Conservation (phyloP, 2,329 filamentous ascomycete genomes). For the Colletotrichum sp. region DNA sequence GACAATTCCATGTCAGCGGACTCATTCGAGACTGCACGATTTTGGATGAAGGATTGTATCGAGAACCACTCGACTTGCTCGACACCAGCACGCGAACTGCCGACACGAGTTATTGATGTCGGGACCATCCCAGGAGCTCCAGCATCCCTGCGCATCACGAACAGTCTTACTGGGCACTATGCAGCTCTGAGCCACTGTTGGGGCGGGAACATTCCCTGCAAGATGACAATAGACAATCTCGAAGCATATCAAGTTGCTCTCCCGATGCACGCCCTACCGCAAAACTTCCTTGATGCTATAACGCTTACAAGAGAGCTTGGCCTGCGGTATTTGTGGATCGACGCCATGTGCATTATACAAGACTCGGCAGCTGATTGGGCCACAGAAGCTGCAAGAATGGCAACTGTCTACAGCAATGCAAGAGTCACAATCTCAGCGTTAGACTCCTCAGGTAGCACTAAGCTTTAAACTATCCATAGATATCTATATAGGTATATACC, state of each 20-base stretch:
- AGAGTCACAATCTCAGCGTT: slow-evolving; percentile 12
- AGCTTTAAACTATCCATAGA: not conserved
- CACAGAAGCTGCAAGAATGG: slow-evolving; percentile 21
- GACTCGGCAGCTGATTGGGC: slow-evolving; percentile 22
- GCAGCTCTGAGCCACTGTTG: not conserved
- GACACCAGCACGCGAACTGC: not conserved
- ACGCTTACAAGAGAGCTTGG: slow-evolving; percentile 25
- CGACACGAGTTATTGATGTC: not conserved
- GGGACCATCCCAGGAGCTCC: accelerated
- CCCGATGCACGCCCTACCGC: not conserved
- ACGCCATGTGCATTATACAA: slow-evolving; percentile 37
- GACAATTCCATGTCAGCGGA: not conserved
- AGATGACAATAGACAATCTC: not conserved
- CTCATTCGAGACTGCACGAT: not conserved
- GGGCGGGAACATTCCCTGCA: not conserved
- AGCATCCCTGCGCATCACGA: not conserved
- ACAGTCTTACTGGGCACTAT: accelerated
- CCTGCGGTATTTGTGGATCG: slow-evolving; percentile 35
- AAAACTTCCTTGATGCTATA: slow-evolving; percentile 31
- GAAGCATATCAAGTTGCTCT: not conserved
- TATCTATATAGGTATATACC: not conserved
- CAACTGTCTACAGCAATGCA: slow-evolving; percentile 19
- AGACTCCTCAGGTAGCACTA: not conserved
- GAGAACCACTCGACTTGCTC: not conserved
- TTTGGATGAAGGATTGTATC: not conserved